Percentiles rank a stretch among this genome's conserved stretches.
Evolutionary conservation across 345 rosid species (phyloP).

Genomic region (Clarkia xantiana): DNA sequence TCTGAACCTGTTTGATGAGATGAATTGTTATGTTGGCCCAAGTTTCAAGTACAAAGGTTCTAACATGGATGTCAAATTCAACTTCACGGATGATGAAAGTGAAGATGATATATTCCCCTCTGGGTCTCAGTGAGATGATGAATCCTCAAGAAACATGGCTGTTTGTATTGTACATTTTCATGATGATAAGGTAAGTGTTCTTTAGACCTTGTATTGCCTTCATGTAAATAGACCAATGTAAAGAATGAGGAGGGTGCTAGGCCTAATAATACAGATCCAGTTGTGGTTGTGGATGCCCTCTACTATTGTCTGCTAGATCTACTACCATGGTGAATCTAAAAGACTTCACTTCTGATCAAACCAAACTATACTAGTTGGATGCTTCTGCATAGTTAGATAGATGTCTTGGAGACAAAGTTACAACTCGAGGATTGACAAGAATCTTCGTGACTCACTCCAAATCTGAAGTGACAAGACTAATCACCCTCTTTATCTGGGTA

Average conservation of each 20-base stretch:
- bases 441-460: too few species aligned
- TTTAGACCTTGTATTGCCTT: background rate
- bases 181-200: background rate
- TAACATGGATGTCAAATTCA: slow-evolving; percentile 51
- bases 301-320: too few species aligned
- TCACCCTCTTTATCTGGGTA: too few species aligned
- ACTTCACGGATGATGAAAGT: slow-evolving; percentile 34
- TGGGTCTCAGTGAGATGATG: slow-evolving; percentile 23
- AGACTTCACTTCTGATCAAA: too few species aligned
- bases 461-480: too few species aligned
- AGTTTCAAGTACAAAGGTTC: slow-evolving; percentile 42
- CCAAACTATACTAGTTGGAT: too few species aligned
- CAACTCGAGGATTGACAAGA: too few species aligned
- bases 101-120: slow-evolving; percentile 20
- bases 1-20: slow-evolving; percentile 79
- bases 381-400: too few species aligned
- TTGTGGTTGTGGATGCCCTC: too few species aligned
- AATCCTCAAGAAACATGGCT: background rate
- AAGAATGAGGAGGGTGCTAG: background rate
- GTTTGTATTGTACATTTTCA: background rate
- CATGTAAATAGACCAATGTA: background rate
- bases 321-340: too few species aligned
- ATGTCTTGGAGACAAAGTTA: too few species aligned
- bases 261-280: too few species aligned
- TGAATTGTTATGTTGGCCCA: slow-evolving; percentile 67